A percentile compares a stretch with the other conserved stretches of the same genome.
These are phyloP conservation scores for Lycium ferocissimum DNA, from an alignment of 257 asterid genomes.

Conservation along the genomic window DNA sequence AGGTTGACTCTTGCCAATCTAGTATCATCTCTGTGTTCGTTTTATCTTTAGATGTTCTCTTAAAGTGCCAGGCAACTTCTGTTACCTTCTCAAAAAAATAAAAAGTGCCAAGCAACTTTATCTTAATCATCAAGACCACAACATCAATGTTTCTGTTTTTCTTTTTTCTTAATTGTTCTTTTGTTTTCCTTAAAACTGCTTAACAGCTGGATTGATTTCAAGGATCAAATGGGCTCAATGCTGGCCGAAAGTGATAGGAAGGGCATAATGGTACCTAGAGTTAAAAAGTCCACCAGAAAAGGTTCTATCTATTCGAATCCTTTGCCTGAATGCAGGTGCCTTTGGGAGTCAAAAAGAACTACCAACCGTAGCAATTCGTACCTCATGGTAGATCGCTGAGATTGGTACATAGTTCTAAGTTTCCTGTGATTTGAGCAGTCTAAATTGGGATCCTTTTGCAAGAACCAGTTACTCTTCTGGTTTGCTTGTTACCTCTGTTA, in stretches of 20 bases:
- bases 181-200: background rate
- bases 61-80: background rate
- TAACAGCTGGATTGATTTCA: constrained; percentile 73
- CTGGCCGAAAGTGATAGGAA: constrained; percentile 81
- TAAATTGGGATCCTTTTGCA: constrained; percentile 14
- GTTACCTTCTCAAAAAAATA: too few species aligned
- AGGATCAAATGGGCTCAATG: constrained; percentile 76
- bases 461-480: background rate
- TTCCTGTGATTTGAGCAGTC: constrained; percentile 16
- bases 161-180: background rate
- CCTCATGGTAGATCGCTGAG: constrained; percentile 31
- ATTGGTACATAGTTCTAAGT: background rate
- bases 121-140: background rate
- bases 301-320: constrained; percentile 75
- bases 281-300: constrained; percentile 73
- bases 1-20: background rate
- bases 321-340: constrained; percentile 84
- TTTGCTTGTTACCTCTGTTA: background rate
- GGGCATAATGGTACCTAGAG: constrained; percentile 71
- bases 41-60: background rate
- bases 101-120: background rate
- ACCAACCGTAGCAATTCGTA: constrained; percentile 44
- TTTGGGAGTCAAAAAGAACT: constrained; percentile 65
- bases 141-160: background rate
- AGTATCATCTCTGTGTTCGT: background rate